Percentiles rank a stretch among this genome's conserved stretches.
Evolutionary conservation across 2,329 filamentous ascomycete species (phyloP).

Genomic region (Aureobasidium sp.): DNA sequence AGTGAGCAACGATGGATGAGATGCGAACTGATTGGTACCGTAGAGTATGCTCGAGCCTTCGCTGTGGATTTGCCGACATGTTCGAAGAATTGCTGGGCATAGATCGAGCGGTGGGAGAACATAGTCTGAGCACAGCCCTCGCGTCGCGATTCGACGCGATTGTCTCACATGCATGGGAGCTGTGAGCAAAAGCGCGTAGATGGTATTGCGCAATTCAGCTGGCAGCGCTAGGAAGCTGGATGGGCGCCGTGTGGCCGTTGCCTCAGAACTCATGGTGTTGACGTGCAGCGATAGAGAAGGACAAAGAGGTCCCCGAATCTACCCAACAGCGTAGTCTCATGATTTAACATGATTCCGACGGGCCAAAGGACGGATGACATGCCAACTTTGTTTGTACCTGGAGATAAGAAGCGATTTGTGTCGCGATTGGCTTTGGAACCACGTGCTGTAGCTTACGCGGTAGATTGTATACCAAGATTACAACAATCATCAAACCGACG

Average conservation of each 20-base stretch:
- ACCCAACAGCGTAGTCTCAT: neutral
- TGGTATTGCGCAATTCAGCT: constrained; percentile 67
- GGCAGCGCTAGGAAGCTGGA: constrained; percentile 55
- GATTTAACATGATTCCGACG: neutral
- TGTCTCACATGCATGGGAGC: constrained; percentile 26
- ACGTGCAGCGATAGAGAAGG: neutral
- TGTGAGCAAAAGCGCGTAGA: constrained; percentile 50
- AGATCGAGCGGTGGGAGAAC: constrained; percentile 39
- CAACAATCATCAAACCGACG: neutral
- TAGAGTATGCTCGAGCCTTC: constrained; percentile 55
- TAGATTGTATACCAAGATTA: neutral
- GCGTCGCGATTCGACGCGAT: constrained; percentile 30
- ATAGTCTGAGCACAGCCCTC: constrained; percentile 24
- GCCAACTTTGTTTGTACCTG: neutral
- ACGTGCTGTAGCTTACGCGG: neutral
- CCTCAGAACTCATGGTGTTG: neutral
- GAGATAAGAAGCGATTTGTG: constrained; percentile 10
- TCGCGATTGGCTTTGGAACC: neutral
- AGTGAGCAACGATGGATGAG: constrained; percentile 52
- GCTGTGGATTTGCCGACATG: constrained; percentile 43
- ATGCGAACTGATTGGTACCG: constrained; percentile 53
- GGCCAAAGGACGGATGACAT: neutral
- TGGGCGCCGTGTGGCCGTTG: constrained; percentile 13
- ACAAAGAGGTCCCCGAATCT: too few species aligned
- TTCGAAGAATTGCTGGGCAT: constrained; percentile 45